Conservation (phyloP, 371 early-diverging fungal genomes). For the Lichtheimia ornata region DNA sequence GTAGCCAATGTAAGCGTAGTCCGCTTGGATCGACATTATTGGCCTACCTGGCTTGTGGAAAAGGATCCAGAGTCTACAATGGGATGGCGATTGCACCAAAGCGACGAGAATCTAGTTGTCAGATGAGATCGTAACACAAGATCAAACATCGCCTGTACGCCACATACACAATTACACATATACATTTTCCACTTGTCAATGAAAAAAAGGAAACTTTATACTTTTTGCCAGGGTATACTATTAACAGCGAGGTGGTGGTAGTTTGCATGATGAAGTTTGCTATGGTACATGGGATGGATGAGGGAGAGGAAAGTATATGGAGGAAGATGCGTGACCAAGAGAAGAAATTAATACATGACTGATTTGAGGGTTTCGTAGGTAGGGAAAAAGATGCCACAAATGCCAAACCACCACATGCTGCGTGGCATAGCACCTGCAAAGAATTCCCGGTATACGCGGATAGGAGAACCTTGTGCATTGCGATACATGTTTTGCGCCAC, state of each 20-base stretch:
- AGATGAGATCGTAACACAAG: no score
- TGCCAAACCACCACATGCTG: constrained; percentile 78
- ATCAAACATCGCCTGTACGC: no score
- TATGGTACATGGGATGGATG: background rate
- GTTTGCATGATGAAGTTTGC: no score
- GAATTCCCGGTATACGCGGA: constrained; percentile 47
- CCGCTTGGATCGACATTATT: constrained; percentile 69
- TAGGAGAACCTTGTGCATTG: constrained; percentile 15
- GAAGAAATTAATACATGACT: constrained; percentile 20
- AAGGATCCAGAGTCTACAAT: constrained; percentile 39
- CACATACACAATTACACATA: no score
- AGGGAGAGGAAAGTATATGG: background rate
- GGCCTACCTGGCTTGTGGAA: constrained; percentile 69
- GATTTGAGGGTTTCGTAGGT: constrained; percentile 69
- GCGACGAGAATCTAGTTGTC: no score
- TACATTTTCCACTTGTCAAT: no score
- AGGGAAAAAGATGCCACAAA: constrained; percentile 81
- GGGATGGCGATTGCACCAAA: constrained; percentile 47
- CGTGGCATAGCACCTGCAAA: constrained; percentile 70
- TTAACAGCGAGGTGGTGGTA: no score
- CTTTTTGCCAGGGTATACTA: no score
- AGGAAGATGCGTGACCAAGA: background rate
- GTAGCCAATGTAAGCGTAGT: constrained; percentile 58
- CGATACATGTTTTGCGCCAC: constrained; percentile 30
- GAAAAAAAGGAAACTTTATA: no score